Conservation (phyloP, 805 yeast genomes). For the Scheffersomyces ergatensis region DNA sequence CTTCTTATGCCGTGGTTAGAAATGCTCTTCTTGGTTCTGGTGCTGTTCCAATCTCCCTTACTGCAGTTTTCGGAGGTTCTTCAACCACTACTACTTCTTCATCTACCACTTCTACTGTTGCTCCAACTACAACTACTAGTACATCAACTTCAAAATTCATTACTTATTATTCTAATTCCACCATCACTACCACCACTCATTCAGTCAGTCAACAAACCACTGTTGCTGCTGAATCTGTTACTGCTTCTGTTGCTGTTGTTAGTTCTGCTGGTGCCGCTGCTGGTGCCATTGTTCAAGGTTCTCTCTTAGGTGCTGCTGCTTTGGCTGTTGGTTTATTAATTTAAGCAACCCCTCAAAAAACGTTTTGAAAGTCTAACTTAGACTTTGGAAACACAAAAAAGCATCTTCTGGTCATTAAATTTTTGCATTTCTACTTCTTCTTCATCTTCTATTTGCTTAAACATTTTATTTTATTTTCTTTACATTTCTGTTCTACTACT, state of each 20-base stretch:
- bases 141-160: too few species aligned
- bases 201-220: neutral
- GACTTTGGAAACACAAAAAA: too few species aligned
- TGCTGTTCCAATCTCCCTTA: conserved; percentile 2
- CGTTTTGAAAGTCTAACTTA: too few species aligned
- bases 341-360: neutral
- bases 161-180: too few species aligned
- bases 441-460: too few species aligned
- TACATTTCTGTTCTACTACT: too few species aligned
- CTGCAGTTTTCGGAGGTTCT: neutral
- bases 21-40: too few species aligned
- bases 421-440: too few species aligned
- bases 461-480: too few species aligned
- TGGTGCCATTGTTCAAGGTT: conserved; percentile 4
- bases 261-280: conserved; percentile 37
- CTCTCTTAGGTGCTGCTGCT: neutral
- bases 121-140: too few species aligned
- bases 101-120: neutral
- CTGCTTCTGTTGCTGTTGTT: conserved; percentile 25
- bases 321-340: neutral
- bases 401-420: too few species aligned
- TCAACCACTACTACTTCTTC: neutral
- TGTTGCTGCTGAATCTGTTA: conserved; percentile 13
- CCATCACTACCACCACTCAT: neutral
- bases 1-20: conserved; percentile 12